Evolutionary conservation across 2,329 filamentous ascomycete species (phyloP).

Genomic region (Penicillium freii): DNA sequence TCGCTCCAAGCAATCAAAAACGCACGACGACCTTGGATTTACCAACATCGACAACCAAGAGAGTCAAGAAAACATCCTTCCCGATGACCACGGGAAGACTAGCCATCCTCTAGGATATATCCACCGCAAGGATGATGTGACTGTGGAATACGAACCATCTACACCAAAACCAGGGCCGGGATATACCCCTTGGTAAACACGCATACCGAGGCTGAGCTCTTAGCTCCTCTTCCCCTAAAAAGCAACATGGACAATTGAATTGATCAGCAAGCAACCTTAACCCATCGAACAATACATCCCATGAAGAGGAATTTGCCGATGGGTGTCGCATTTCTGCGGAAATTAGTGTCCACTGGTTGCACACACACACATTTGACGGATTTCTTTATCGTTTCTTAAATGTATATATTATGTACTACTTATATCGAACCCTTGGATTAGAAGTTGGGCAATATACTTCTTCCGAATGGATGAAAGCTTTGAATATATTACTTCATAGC

Average conservation of each 20-base stretch:
- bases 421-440: neutral
- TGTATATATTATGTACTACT: neutral
- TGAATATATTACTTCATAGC: neutral
- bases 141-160: conserved; percentile 11
- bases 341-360: neutral
- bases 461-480: neutral
- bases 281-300: neutral
- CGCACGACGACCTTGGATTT: conserved; percentile 8
- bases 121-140: conserved; percentile 18
- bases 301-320: neutral
- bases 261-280: neutral
- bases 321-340: neutral
- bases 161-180: neutral
- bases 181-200: neutral
- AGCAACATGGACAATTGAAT: neutral
- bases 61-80: conserved; percentile 25
- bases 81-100: neutral
- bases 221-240: neutral
- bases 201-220: neutral
- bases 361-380: neutral
- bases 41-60: conserved; percentile 20
- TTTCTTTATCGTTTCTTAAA: neutral
- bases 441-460: neutral
- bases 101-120: conserved; percentile 11
- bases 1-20: conserved; percentile 10